These are phyloP conservation scores for Pseudogymnoascus sp. DNA, from an alignment of 2,329 filamentous ascomycete species.

Conservation along the genomic window DNA sequence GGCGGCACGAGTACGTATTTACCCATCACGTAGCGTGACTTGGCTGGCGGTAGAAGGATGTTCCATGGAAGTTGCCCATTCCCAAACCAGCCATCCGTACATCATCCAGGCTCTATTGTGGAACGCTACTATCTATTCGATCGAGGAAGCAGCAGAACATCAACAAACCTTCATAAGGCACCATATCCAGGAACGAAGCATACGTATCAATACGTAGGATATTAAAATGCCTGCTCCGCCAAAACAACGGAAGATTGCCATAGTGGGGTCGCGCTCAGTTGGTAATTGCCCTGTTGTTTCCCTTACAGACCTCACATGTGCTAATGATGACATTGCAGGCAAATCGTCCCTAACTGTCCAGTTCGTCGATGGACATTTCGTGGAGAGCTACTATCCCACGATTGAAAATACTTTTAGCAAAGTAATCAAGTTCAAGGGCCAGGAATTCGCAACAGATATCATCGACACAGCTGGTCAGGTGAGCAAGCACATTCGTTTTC, in stretches of 20 bases:
- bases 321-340: constrained; percentile 44
- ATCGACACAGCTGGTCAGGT: constrained; percentile 96
- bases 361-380: constrained; percentile 95
- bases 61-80: background rate
- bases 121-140: background rate
- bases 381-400: constrained; percentile 97
- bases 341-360: constrained; percentile 97
- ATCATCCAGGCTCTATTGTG: constrained; percentile 3
- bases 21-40: background rate
- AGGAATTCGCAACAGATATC: constrained; percentile 93
- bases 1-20: background rate
- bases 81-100: constrained; percentile 2
- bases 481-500: constrained; percentile 26
- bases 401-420: constrained; percentile 99
- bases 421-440: constrained; percentile 82
- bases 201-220: background rate
- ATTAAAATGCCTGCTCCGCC: constrained; percentile 29
- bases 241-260: constrained; percentile 91
- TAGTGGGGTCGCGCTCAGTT: constrained; percentile 89
- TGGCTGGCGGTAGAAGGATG: constrained; percentile 1
- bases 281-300: constrained; percentile 43
- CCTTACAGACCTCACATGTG: background rate
- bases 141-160: background rate
- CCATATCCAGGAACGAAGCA: constrained; percentile 4
- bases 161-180: background rate